Evolutionary conservation across 1,139 yeast genomes (phyloP).

Genomic region (Suhomyces bokatorum): DNA sequence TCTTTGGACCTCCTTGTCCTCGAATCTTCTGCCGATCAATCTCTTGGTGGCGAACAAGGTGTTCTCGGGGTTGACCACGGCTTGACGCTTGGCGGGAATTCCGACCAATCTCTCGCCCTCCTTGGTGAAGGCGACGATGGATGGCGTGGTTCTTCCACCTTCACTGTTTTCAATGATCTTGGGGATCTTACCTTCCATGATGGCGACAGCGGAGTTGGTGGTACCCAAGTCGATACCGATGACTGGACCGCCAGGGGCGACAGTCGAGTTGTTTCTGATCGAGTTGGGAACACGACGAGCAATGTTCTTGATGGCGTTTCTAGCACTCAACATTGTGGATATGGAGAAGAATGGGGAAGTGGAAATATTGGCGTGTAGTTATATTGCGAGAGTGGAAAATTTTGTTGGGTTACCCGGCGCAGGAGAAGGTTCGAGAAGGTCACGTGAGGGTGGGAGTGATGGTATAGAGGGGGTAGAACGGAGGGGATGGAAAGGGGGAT

Average conservation of each 20-base stretch:
- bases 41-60: constrained; percentile 98
- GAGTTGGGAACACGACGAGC: constrained; percentile 46
- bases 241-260: constrained; percentile 69
- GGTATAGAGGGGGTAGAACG: too few species aligned
- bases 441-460: background rate
- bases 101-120: constrained; percentile 93
- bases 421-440: constrained; percentile 11
- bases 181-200: constrained; percentile 96
- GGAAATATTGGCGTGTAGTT: constrained; percentile 3
- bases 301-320: constrained; percentile 43
- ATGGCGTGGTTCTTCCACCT: constrained; percentile 99
- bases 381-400: constrained; percentile 16
- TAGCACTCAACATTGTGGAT: constrained; percentile 45
- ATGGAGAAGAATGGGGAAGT: background rate
- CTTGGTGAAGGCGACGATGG: constrained; percentile 97
- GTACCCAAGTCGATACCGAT: constrained; percentile 99
- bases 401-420: constrained; percentile 20
- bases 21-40: constrained; percentile 96
- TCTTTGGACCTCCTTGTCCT: constrained; percentile 94
- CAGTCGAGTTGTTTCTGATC: constrained; percentile 53
- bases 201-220: constrained; percentile 98
- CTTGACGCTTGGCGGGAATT: constrained; percentile 98
- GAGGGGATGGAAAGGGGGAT: too few species aligned
- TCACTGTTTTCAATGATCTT: constrained; percentile 97
- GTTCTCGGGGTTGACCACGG: constrained; percentile 97